phyloP scores from a whole-genome alignment of 1,139 yeast species.

The Suhomyces guaymorum region DNA sequence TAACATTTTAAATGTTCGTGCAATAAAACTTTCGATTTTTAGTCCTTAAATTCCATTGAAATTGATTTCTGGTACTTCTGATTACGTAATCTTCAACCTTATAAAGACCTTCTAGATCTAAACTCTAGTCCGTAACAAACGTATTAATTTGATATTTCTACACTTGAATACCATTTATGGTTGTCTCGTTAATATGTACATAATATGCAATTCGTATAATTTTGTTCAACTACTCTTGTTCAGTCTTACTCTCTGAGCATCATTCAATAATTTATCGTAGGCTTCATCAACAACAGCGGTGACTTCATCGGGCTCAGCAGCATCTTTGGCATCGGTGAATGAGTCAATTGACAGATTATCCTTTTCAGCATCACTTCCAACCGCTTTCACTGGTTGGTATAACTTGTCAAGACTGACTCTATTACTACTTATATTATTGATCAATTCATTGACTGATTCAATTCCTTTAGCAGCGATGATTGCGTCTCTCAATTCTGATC shows the following conservation, averaged over 20 bases:
- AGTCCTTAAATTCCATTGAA: too few relatives aligned
- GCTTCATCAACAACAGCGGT: slow-evolving; percentile 60
- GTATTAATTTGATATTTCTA: too few relatives aligned
- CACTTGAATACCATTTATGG: too few relatives aligned
- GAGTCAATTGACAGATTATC: slow-evolving; percentile 39
- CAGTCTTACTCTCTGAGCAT: slow-evolving; percentile 65
- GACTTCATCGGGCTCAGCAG: slow-evolving; percentile 18
- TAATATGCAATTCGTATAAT: background rate
- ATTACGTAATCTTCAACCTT: too few relatives aligned
- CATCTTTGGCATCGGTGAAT: slow-evolving; percentile 17
- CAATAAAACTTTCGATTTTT: too few relatives aligned
- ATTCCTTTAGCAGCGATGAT: slow-evolving; percentile 78
- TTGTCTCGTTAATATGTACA: background rate
- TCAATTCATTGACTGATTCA: slow-evolving; percentile 67
- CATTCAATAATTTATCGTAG: slow-evolving; percentile 67
- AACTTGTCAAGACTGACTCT: slow-evolving; percentile 57
- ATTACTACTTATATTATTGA: slow-evolving; percentile 61
- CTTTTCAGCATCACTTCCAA: slow-evolving; percentile 16
- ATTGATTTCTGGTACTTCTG: too few relatives aligned
- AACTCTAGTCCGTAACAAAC: too few relatives aligned
- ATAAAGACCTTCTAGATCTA: too few relatives aligned
- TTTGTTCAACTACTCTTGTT: slow-evolving; percentile 23
- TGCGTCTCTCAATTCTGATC: slow-evolving; percentile 74
- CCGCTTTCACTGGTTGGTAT: slow-evolving; percentile 29
- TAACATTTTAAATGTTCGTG: too few relatives aligned